Conservation (phyloP, 441 rosid genomes). For the Biscutella laevigata region DNA sequence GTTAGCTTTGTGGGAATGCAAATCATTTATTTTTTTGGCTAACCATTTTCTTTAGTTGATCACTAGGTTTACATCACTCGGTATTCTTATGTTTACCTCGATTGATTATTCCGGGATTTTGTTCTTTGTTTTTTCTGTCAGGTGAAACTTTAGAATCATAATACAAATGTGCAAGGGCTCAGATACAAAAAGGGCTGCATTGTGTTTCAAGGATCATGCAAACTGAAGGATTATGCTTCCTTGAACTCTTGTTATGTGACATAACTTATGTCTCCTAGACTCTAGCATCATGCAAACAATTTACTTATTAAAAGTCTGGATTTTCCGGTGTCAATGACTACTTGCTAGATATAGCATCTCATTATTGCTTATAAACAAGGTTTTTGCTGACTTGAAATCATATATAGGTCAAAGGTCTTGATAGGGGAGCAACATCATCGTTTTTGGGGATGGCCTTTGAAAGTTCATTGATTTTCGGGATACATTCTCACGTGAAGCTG, state of each 20-base stretch:
- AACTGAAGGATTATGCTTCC: constrained; percentile 64
- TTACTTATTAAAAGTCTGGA: neutral
- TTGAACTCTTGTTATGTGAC: neutral
- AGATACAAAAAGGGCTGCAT: constrained; percentile 74
- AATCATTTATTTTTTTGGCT: neutral
- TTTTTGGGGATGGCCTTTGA: constrained; percentile 83
- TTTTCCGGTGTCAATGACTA: neutral
- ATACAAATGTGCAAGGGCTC: constrained; percentile 59
- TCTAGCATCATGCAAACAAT: neutral
- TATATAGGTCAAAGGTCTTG: constrained; percentile 76
- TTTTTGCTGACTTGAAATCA: constrained; percentile 2
- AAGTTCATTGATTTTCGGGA: constrained; percentile 79
- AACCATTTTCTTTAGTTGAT: neutral
- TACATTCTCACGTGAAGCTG: constrained; percentile 81
- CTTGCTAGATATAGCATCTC: neutral
- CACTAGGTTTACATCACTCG: neutral
- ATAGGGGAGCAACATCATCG: constrained; percentile 81
- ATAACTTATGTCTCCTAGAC: neutral
- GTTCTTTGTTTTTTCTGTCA: constrained; percentile 19
- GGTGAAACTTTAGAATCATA: constrained; percentile 90
- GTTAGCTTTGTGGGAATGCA: neutral
- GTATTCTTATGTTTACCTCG: neutral
- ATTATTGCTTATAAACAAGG: neutral
- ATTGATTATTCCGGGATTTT: neutral
- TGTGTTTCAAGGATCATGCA: constrained; percentile 69